Base-by-base conservation (phyloP, 2,329 filamentous ascomycete genomes). In the Cryphonectria carpinicola region DNA sequence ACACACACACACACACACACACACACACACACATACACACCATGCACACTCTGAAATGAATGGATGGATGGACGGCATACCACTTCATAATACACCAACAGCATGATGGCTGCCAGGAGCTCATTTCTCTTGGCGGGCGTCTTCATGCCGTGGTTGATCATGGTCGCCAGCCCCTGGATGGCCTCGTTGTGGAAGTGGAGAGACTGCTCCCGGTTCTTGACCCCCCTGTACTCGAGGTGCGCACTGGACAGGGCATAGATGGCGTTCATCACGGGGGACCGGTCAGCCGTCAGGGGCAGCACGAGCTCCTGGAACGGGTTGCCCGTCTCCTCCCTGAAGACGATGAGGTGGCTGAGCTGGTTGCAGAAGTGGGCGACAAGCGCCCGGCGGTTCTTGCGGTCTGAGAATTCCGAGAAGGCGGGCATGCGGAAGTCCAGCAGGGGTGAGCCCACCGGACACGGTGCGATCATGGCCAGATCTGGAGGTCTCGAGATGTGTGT, bases 191-290 rank as follows among this genome's bases (percentile, higher is more conserved):
- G 88, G 72, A 89, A 90, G 72, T 84, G 84, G 1, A 89, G 78
- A 49, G 88, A 89, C 74, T 85, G 86, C 74, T 90, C 87, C 28
- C 80, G 77, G 32, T 84, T 85, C 37, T 84, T 80, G 7, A 88
- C 80, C 1, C 86, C 87, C 37, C 87, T 81, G 65, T 88, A 93
- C 74, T 95, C 92, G 70, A 97, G 83, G 78, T 97, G 96, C 71
- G 94, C 95, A 70, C 92, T 93, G 0, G 93, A 89, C 10, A 98
- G 83, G 0, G 94, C 94, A 71, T 93, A 94, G 71, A 98, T 92
- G 13, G 94, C 93, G 77, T 96, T 93, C 79, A 93, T 92, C 4
- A 97, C 85, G 1, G 88, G 85, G 0, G 81, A 75, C 87, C 88
- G 60, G 77, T 81, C 63, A 65, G 85, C 82, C 3, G 87, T 88